Conservation (phyloP, 2,329 filamentous ascomycete species). For the Ophiocordyceps camponoti-leonardi region DNA sequence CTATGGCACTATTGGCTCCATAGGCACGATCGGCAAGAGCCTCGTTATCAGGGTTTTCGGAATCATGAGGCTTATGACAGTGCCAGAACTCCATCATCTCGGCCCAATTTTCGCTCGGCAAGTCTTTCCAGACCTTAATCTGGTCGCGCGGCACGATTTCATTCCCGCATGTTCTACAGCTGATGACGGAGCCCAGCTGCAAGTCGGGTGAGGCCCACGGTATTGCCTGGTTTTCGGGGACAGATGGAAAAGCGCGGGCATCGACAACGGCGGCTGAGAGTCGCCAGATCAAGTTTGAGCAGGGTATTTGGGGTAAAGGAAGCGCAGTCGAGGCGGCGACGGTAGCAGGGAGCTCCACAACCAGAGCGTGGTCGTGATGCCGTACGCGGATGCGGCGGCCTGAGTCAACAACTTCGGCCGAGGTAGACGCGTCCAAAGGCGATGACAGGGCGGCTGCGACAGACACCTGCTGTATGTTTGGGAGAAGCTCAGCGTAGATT, state of each 20-base stretch:
- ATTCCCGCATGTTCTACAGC: slow-evolving; percentile 21
- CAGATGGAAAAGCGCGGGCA: slow-evolving; percentile 9
- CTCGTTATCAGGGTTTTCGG: slow-evolving; percentile 26
- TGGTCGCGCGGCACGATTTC: slow-evolving; percentile 18
- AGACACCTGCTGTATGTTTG: slow-evolving; percentile 47
- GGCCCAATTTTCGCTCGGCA: slow-evolving; percentile 94
- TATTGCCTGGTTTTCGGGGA: slow-evolving; percentile 19
- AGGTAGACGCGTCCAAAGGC: slow-evolving; percentile 23
- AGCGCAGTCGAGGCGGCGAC: slow-evolving; percentile 18
- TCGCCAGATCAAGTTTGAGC: slow-evolving; percentile 31
- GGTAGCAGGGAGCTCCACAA: slow-evolving; percentile 24
- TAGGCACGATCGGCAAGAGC: slow-evolving; percentile 53
- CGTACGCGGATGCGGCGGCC: slow-evolving; percentile 27
- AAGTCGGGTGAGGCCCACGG: slow-evolving; percentile 42
- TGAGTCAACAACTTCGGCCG: slow-evolving; percentile 24
- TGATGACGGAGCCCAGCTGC: slow-evolving; percentile 19
- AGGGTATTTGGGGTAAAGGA: slow-evolving; percentile 16
- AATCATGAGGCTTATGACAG: slow-evolving; percentile 75
- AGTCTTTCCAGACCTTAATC: slow-evolving; percentile 61
- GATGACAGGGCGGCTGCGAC: slow-evolving; percentile 34
- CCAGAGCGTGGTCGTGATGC: slow-evolving; percentile 22
- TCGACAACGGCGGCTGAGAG: slow-evolving; percentile 22
- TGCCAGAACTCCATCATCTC: slow-evolving; percentile 99
- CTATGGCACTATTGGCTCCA: slow-evolving; percentile 60
- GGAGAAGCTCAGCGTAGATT: slow-evolving; percentile 48